A percentile compares a stretch with the other conserved stretches of the same genome.
Conservation (phyloP, 2,329 filamentous ascomycete genomes). For the Neophaeococcomyces aloes region DNA sequence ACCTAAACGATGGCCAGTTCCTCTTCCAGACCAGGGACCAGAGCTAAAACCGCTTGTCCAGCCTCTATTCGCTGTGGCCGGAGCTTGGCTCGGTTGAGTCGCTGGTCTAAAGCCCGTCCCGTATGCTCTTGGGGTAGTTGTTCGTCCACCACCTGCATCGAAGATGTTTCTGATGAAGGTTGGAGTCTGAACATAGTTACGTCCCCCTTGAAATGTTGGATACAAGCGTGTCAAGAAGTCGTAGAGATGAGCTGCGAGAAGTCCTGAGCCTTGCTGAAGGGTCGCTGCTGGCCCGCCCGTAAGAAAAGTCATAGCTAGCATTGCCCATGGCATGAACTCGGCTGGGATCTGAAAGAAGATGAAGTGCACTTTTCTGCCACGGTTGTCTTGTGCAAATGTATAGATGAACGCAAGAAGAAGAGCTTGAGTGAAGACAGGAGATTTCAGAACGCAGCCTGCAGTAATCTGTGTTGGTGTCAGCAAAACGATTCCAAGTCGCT, state of each 20-base stretch:
- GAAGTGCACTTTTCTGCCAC: conserved; percentile 63
- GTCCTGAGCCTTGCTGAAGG: conserved; percentile 59
- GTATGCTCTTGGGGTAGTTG: conserved; percentile 40
- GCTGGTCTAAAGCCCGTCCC: conserved; percentile 40
- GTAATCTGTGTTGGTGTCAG: conserved; percentile 30
- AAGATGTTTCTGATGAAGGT: conserved; percentile 59
- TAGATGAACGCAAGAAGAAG: conserved; percentile 73
- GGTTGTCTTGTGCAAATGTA: conserved; percentile 76
- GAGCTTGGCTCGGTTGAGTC: neutral
- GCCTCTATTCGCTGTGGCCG: conserved; percentile 11
- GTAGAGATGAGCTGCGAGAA: conserved; percentile 78
- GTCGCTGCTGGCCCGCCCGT: conserved; percentile 49
- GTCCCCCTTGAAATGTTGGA: conserved; percentile 77
- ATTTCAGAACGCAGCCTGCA: conserved; percentile 30
- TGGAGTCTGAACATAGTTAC: conserved; percentile 66
- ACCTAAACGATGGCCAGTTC: conserved; percentile 13
- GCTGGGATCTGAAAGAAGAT: conserved; percentile 76
- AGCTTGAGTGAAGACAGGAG: conserved; percentile 37
- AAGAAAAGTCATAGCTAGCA: conserved; percentile 65
- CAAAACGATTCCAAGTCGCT: neutral
- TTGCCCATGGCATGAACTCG: conserved; percentile 68
- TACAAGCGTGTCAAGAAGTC: conserved; percentile 83
- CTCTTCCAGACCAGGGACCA: conserved; percentile 3
- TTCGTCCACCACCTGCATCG: conserved; percentile 34
- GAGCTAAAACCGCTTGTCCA: conserved; percentile 17